These are phyloP conservation scores for Barnettozyma botsteinii DNA, from an alignment of 805 yeast species.

Conservation along the genomic window DNA sequence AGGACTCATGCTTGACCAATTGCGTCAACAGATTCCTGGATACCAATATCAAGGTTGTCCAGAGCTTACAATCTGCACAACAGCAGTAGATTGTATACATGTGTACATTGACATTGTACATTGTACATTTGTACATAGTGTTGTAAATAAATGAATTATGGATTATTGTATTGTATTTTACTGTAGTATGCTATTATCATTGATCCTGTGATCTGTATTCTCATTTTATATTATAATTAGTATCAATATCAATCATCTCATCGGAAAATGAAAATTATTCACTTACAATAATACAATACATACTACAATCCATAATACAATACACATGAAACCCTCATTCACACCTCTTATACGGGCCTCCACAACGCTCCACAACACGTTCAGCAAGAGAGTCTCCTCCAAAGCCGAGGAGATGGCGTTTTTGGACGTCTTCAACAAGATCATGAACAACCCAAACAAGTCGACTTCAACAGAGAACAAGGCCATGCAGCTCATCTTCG, in stretches of 20 bases:
- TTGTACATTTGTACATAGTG: no score
- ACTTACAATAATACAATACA: no score
- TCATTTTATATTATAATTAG: no score
- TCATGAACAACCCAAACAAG: not conserved
- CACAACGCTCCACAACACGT: not conserved
- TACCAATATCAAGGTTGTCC: constrained; percentile 79
- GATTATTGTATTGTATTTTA: no score
- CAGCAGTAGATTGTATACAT: constrained; percentile 7
- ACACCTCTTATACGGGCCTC: not conserved
- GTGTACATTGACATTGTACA: no score
- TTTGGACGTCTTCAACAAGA: constrained; percentile 1
- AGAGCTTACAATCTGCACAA: constrained; percentile 27
- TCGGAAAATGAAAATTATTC: no score
- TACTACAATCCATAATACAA: no score
- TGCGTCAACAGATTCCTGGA: constrained; percentile 86
- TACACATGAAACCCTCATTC: constrained; percentile 2
- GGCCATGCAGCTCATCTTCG: constrained; percentile 4
- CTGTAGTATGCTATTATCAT: no score
- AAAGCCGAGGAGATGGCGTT: constrained; percentile 7
- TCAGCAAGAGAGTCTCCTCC: constrained; percentile 3
- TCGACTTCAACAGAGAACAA: not conserved
- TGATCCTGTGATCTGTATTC: no score
- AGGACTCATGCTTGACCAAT: constrained; percentile 68
- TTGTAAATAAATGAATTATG: no score
- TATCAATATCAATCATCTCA: no score